Base-by-base conservation (phyloP, 306 rosid genomes). In the Vigna mungo region DNA sequence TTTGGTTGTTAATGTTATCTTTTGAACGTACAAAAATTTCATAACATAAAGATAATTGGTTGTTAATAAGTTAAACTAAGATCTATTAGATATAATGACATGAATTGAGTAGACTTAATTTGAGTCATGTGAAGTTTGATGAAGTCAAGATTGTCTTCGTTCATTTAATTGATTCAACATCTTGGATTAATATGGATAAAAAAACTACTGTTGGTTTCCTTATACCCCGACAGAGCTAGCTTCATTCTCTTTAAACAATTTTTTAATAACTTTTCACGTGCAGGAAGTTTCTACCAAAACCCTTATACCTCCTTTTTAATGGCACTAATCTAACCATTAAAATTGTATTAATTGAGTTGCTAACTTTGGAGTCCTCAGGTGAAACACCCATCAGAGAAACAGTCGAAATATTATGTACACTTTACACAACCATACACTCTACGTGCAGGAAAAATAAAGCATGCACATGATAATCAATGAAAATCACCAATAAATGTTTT, bases 121-220 rank as follows among this genome's bases (percentile, higher is more conserved):
- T n/a, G n/a, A n/a, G n/a, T n/a, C n/a, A n/a, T n/a, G n/a, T 67
- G 69, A 72, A 72, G 71, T 52, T 72, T 72, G 7, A 37, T 61
- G 81, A 59, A 49, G 34, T 61, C 84, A 59, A 49, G 34, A 13
- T 25, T 16, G 54, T 63, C 74, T 71, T 79, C 66, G 36, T 58
- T 62, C 37, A 55, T 44, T 71, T 27, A 32, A 47, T 68, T 58
- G 63, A 68, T 48, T 67, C 15, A 48, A 6, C 20, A 56, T 25
- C 62, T 68, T 79, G 60, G 66, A 75, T 60, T 41, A 39, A 49
- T 48, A 71, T 32, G 65, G 63, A 76, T 76, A n/a, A 51, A 10
- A 30, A 53, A 76, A 61, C 53, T 44, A 70, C 53, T 32, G 58
- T 27, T 61, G 78, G 78, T 70, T 81, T 69, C 78, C 68, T 75